These are phyloP conservation scores for Leccinum holopus DNA, from an alignment of 1,284 basidiomycete species.

Conservation along the genomic window DNA sequence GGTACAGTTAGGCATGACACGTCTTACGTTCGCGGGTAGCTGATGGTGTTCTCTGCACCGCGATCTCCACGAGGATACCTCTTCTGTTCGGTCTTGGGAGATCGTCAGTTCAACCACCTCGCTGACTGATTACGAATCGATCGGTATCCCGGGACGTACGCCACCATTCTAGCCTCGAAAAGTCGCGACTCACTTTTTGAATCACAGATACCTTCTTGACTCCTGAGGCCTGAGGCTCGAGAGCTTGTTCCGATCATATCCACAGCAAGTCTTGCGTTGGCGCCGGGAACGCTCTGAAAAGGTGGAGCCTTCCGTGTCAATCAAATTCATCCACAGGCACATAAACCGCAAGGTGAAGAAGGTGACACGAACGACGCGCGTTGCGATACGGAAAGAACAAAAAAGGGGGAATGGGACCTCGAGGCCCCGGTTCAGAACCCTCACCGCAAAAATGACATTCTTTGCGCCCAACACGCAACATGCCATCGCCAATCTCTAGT, in stretches of 20 bases:
- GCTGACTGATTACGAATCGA: not conserved
- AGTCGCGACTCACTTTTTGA: not conserved
- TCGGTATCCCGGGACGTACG: not conserved
- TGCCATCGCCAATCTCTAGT: slow-evolving; percentile 1
- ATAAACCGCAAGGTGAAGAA: slow-evolving; percentile 1
- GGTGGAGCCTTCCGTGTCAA: not conserved
- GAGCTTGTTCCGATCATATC: slow-evolving; percentile 4
- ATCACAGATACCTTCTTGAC: slow-evolving; percentile 21
- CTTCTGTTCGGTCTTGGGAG: not conserved
- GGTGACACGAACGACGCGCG: not conserved
- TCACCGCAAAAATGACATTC: slow-evolving; percentile 6
- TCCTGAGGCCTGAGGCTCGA: slow-evolving; percentile 22
- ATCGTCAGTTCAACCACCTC: slow-evolving; percentile 5
- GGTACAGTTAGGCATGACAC: not conserved
- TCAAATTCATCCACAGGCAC: slow-evolving; percentile 1
- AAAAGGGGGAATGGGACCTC: slow-evolving; percentile 2
- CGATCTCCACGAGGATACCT: not conserved
- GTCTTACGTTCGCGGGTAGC: slow-evolving; percentile 1
- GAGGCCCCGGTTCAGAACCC: slow-evolving; percentile 13
- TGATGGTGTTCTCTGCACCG: not conserved
- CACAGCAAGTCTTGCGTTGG: slow-evolving; percentile 1
- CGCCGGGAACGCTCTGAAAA: not conserved
- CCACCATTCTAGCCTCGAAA: slow-evolving; percentile 3
- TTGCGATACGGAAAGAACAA: not conserved
- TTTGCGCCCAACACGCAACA: slow-evolving; percentile 17